Conservation (phyloP, 768 basidiomycete species). For the Kwoniella botswanensis region DNA sequence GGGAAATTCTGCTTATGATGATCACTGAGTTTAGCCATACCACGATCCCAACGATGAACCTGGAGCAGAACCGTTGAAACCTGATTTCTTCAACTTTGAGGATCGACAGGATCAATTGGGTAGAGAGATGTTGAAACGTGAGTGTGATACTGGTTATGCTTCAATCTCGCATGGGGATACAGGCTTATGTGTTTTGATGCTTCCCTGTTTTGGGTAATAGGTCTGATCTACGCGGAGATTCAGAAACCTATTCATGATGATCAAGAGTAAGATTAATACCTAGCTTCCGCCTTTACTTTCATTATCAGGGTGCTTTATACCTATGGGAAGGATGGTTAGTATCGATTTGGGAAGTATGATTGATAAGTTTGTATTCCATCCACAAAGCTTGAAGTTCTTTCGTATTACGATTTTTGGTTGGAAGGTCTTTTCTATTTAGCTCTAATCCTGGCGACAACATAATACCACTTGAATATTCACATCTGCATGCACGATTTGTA, state of each 20-base stretch:
- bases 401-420: too few species aligned
- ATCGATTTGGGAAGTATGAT: too few species aligned
- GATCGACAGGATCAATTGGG: conserved; percentile 53
- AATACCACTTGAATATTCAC: too few species aligned
- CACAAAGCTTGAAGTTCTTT: too few species aligned
- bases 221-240: conserved; percentile 45
- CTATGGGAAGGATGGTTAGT: too few species aligned
- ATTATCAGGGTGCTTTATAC: too few species aligned
- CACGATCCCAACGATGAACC: conserved; percentile 91
- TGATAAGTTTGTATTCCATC: too few species aligned
- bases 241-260: conserved; percentile 32
- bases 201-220: conserved; percentile 11
- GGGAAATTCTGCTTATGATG: background rate
- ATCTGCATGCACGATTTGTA: too few species aligned
- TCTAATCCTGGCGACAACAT: too few species aligned
- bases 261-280: background rate
- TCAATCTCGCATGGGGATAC: background rate
- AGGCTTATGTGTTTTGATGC: background rate
- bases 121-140: conserved; percentile 57
- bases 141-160: conserved; percentile 8
- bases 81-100: conserved; percentile 60
- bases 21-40: conserved; percentile 67
- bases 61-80: conserved; percentile 63
- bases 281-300: too few species aligned
- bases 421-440: too few species aligned